These are phyloP conservation scores for Moringa oleifera DNA, from an alignment of 345 rosid genomes.

Conservation along the genomic window DNA sequence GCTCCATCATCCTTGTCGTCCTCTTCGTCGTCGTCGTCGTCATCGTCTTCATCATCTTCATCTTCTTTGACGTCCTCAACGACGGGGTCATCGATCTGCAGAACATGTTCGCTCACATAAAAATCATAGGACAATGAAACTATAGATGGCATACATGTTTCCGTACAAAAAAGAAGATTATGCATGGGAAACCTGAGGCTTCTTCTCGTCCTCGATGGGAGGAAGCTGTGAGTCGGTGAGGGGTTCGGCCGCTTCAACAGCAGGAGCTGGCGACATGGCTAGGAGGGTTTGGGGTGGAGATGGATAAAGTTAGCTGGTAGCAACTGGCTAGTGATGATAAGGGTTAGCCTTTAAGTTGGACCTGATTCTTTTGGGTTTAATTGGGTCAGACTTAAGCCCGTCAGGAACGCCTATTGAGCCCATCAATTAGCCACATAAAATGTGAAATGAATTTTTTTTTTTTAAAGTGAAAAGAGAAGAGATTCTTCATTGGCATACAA, in stretches of 20 bases:
- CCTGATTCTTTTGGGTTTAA: not conserved
- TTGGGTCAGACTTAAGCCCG: not conserved
- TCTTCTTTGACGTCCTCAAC: constrained; percentile 73
- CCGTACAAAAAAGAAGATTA: not conserved
- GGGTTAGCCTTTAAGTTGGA: not conserved
- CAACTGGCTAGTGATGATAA: not conserved
- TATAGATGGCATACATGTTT: not conserved
- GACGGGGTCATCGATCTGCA: constrained; percentile 45
- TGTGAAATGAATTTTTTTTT: too few species aligned
- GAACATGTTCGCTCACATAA: not conserved
- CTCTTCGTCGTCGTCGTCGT: constrained; percentile 60
- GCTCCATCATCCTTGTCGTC: constrained; percentile 52
- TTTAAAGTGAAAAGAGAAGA: too few species aligned
- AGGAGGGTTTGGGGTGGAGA: not conserved
- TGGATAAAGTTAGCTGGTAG: constrained; percentile 9
- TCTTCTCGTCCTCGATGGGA: constrained; percentile 29
- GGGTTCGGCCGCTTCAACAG: constrained; percentile 37
- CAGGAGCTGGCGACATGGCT: constrained; percentile 61
- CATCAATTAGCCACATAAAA: too few species aligned
- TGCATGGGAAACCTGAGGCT: constrained; percentile 27
- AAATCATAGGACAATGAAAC: not conserved
- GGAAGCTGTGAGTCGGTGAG: constrained; percentile 21
- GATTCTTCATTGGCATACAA: too few species aligned
- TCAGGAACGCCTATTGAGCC: not conserved
- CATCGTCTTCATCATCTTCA: constrained; percentile 54